phyloP scores from a whole-genome alignment of 1,284 basidiomycete species.

The Pseudozyma flocculosa region DNA sequence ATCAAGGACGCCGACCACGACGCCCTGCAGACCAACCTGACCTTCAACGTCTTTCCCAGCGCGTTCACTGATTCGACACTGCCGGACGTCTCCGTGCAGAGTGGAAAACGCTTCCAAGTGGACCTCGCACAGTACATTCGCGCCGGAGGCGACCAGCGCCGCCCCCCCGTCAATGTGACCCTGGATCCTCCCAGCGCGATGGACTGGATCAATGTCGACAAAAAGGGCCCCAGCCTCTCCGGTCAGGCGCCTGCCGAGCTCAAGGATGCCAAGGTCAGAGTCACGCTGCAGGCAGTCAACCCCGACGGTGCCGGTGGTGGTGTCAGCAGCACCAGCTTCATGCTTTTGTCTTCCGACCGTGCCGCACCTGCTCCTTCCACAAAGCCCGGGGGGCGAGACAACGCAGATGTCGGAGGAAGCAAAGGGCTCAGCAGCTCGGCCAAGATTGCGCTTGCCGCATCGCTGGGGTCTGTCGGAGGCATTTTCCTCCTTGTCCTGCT shows the following conservation, averaged over 20 bases:
- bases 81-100: constrained; percentile 56
- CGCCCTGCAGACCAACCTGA: constrained; percentile 63
- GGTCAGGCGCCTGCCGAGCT: constrained; percentile 38
- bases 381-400: too few species aligned
- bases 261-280: constrained; percentile 4
- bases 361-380: too few species aligned
- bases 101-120: constrained; percentile 11
- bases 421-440: constrained; percentile 25
- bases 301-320: neutral
- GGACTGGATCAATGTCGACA: constrained; percentile 59
- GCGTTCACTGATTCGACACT: constrained; percentile 68
- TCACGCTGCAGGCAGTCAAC: constrained; percentile 4
- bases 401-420: neutral
- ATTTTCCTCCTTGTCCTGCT: constrained; percentile 35
- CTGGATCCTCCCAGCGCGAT: constrained; percentile 44
- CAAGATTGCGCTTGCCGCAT: constrained; percentile 37
- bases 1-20: constrained; percentile 65
- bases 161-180: constrained; percentile 53
- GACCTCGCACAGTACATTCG: constrained; percentile 10
- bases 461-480: constrained; percentile 39
- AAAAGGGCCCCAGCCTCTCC: constrained; percentile 54
- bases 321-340: neutral
- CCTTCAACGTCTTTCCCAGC: constrained; percentile 68
- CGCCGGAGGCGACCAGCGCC: constrained; percentile 14
- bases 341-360: neutral